Evolutionary conservation across 768 basidiomycete genomes (phyloP).

Genomic region (Mycena rebaudengoi): DNA sequence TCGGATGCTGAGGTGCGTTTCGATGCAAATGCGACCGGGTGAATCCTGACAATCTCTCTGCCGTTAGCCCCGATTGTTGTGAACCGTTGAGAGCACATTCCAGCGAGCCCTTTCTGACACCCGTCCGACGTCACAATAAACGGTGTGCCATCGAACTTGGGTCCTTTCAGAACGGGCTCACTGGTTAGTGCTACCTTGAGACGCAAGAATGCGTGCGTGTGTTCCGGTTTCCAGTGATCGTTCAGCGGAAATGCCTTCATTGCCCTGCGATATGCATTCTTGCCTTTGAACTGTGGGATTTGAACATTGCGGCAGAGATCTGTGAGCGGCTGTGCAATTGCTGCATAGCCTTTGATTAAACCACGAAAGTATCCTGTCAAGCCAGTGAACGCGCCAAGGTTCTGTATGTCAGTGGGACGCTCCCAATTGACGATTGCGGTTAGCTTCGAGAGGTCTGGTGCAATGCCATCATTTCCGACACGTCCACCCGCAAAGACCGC

Average conservation of each 20-base stretch:
- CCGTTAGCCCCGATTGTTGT: constrained; percentile 21
- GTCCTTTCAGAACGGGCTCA: constrained; percentile 28
- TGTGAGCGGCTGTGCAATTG: constrained; percentile 39
- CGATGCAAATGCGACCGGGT: constrained; percentile 38
- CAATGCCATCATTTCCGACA: constrained; percentile 42
- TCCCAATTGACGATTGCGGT: constrained; percentile 47
- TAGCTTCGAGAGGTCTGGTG: constrained; percentile 45
- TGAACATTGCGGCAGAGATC: constrained; percentile 35
- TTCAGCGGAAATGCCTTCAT: constrained; percentile 29
- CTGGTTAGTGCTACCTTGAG: constrained; percentile 34
- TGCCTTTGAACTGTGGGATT: constrained; percentile 27
- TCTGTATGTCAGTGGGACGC: constrained; percentile 16
- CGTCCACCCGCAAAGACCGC: constrained; percentile 43
- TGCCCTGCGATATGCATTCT: constrained; percentile 35
- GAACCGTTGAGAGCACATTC: constrained; percentile 32
- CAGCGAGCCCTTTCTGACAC: constrained; percentile 36
- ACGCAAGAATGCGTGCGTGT: constrained; percentile 31
- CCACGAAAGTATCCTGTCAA: constrained; percentile 39
- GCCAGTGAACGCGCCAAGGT: constrained; percentile 17
- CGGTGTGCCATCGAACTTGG: constrained; percentile 34
- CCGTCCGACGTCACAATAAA: constrained; percentile 42
- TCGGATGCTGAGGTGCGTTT: constrained; percentile 36
- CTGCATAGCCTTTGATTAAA: constrained; percentile 44
- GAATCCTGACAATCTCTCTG: constrained; percentile 5
- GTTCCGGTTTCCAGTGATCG: constrained; percentile 20